Percentiles rank a stretch among this genome's conserved stretches.
These are phyloP conservation scores for Westerdykella ornata DNA, from an alignment of 2,329 filamentous ascomycete species.

Conservation along the genomic window DNA sequence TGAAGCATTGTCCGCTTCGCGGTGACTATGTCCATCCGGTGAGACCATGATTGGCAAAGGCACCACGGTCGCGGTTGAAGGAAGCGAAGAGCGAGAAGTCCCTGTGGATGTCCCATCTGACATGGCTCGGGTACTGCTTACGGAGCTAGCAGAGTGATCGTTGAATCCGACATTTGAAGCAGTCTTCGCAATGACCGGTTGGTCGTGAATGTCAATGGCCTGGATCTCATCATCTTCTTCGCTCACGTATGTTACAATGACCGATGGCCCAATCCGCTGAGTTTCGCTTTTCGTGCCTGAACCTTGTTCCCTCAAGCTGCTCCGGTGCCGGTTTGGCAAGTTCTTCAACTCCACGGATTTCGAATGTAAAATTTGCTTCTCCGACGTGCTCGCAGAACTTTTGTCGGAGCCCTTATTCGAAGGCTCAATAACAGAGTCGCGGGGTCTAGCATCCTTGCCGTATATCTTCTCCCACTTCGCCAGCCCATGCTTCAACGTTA, in stretches of 20 bases:
- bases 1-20: conserved; percentile 46
- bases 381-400: conserved; percentile 27
- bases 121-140: conserved; percentile 7
- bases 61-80: conserved; percentile 49
- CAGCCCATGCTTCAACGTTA: conserved; percentile 55
- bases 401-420: conserved; percentile 32
- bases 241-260: conserved; percentile 48
- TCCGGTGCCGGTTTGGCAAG: conserved; percentile 27
- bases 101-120: conserved; percentile 1
- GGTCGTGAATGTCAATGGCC: conserved; percentile 27
- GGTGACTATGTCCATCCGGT: conserved; percentile 36
- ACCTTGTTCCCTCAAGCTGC: no score
- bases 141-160: background rate
- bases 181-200: conserved; percentile 14
- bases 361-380: conserved; percentile 37
- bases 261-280: conserved; percentile 36
- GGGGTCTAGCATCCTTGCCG: conserved; percentile 50
- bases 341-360: conserved; percentile 53
- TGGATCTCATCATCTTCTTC: conserved; percentile 42
- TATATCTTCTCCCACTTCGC: conserved; percentile 72
- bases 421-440: conserved; percentile 48
- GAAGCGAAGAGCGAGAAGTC: conserved; percentile 28
- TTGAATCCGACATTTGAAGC: conserved; percentile 1
- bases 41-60: conserved; percentile 62
- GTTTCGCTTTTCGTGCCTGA: conserved; percentile 20